Percentiles rank a stretch among this genome's conserved stretches.
Conservation (phyloP, 768 basidiomycete species). For the Russula sp. region DNA sequence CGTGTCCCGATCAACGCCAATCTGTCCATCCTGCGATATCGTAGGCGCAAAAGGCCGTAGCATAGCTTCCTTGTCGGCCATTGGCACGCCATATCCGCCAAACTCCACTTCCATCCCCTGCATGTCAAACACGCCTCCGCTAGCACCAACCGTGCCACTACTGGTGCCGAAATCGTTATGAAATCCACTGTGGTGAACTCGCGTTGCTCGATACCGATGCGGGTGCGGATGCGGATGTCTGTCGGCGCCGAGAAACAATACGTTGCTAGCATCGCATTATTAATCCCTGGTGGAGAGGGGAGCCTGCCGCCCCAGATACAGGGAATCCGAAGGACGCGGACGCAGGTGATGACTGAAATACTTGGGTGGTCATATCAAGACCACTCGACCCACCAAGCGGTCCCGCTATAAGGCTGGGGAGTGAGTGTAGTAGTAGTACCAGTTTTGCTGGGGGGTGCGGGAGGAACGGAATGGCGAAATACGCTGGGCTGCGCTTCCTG, state of each 20-base stretch:
- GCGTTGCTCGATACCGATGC: conserved; percentile 5
- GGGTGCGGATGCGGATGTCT: conserved; percentile 3
- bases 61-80: conserved; percentile 17
- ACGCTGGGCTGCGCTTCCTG: background rate
- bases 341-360: background rate
- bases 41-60: conserved; percentile 12
- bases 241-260: background rate
- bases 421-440: background rate
- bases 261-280: background rate
- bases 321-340: conserved; percentile 3
- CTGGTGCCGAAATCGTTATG: conserved; percentile 7
- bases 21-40: conserved; percentile 26
- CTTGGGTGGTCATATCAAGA: background rate
- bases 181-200: conserved; percentile 15
- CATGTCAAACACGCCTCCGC: conserved; percentile 11
- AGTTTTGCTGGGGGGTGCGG: background rate
- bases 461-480: background rate
- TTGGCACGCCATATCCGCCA: conserved; percentile 17
- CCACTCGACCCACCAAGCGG: conserved; percentile 21
- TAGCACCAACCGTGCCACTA: too few species aligned
- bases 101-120: conserved; percentile 19
- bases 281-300: background rate
- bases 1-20: conserved; percentile 29
- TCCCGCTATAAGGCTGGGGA: conserved; percentile 10
- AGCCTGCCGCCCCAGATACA: background rate